These are phyloP conservation scores for Oleoguttula mirabilis DNA, from an alignment of 495 filamentous ascomycete species.

Conservation along the genomic window DNA sequence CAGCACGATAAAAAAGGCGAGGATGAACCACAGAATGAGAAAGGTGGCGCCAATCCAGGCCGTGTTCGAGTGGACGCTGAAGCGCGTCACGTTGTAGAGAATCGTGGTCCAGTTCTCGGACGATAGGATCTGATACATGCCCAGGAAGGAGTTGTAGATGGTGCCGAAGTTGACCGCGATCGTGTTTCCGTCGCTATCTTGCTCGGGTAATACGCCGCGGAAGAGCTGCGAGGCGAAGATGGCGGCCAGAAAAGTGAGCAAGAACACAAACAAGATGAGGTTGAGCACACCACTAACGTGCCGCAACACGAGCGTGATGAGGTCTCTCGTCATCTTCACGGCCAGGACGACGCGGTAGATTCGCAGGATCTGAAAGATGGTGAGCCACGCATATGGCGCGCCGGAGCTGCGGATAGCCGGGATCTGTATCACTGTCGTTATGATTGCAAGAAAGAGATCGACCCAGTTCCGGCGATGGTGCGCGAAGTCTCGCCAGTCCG, in stretches of 20 bases:
- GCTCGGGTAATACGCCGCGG: conserved; percentile 61
- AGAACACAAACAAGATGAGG: conserved; percentile 87
- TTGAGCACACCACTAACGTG: conserved; percentile 89
- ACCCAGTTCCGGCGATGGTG: conserved; percentile 58
- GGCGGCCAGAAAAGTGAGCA: conserved; percentile 85
- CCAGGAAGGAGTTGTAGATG: conserved; percentile 90
- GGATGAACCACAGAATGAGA: conserved; percentile 87
- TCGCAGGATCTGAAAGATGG: conserved; percentile 83
- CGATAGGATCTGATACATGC: conserved; percentile 97
- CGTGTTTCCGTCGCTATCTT: conserved; percentile 42
- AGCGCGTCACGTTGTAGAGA: conserved; percentile 68
- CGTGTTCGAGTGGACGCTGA: conserved; percentile 48
- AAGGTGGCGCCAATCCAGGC: conserved; percentile 94
- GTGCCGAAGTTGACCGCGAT: conserved; percentile 68
- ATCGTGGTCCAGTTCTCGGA: conserved; percentile 92
- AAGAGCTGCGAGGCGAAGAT: conserved; percentile 93
- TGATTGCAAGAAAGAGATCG: conserved; percentile 65
- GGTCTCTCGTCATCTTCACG: conserved; percentile 68
- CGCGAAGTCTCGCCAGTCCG: conserved; percentile 71
- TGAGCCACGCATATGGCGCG: conserved; percentile 75
- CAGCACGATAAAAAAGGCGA: conserved; percentile 89
- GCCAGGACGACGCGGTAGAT: conserved; percentile 87
- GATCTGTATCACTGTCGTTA: conserved; percentile 76
- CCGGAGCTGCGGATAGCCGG: conserved; percentile 67
- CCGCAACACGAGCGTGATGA: conserved; percentile 78